Evolutionary conservation across 495 filamentous ascomycete genomes (phyloP).

Genomic region (Bombardia bombarda): DNA sequence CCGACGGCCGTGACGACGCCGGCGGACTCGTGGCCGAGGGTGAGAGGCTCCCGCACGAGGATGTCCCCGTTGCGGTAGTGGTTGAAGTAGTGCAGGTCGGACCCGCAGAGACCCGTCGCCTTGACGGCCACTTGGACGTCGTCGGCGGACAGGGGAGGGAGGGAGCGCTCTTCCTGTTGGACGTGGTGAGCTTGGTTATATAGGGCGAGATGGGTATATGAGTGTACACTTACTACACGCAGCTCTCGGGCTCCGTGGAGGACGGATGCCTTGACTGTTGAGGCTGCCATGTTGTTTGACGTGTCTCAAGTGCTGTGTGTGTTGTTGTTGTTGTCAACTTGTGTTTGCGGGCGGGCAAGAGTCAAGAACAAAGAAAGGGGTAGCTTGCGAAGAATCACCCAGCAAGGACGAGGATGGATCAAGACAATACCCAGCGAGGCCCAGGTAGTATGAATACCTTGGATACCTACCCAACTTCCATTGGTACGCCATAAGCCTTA

Average conservation of each 20-base stretch:
- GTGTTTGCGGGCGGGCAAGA: too few relatives aligned
- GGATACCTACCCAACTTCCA: too few relatives aligned
- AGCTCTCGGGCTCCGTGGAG: conserved; percentile 63
- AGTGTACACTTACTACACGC: conserved; percentile 43
- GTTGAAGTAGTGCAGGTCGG: conserved; percentile 61
- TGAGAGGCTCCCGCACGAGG: conserved; percentile 53
- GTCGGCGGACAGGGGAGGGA: conserved; percentile 31
- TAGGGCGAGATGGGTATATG: background rate
- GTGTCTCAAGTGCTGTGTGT: too few relatives aligned
- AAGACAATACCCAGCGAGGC: too few relatives aligned
- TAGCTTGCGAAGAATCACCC: too few relatives aligned
- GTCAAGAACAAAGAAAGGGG: too few relatives aligned
- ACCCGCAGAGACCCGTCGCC: conserved; percentile 59
- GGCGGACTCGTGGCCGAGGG: conserved; percentile 55
- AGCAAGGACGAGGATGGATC: too few relatives aligned
- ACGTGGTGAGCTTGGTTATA: background rate
- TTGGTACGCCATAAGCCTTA: too few relatives aligned
- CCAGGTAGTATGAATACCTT: too few relatives aligned
- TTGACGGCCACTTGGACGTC: conserved; percentile 53
- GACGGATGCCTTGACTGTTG: conserved; percentile 52
- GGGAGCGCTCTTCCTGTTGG: conserved; percentile 37
- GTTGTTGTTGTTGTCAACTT: too few relatives aligned
- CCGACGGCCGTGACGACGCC: conserved; percentile 49
- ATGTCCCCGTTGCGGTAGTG: conserved; percentile 63
- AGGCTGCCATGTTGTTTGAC: conserved; percentile 12